Evolutionary conservation across 192 early-diverging fungal genomes (phyloP).

Genomic region (Allomyces javanicus): DNA sequence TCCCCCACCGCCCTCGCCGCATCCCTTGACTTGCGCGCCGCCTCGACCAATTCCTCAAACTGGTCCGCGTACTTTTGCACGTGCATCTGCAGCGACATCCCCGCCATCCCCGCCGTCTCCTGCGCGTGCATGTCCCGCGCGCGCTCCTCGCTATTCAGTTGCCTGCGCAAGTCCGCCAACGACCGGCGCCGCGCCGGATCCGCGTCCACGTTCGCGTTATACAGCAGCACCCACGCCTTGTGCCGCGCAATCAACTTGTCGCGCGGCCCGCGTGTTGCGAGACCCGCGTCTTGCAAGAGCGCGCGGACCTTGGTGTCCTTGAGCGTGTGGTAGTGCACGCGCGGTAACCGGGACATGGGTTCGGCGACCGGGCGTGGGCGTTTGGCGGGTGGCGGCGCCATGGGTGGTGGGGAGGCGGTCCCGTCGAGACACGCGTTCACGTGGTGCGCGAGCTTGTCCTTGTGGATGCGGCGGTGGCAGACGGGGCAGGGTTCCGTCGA

Average conservation of each 20-base stretch:
- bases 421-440: not conserved
- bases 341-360: not conserved
- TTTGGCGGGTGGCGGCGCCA: too few relatives aligned
- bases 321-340: not conserved
- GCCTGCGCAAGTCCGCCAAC: not conserved
- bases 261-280: not conserved
- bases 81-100: not conserved
- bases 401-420: not conserved
- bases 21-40: too few relatives aligned
- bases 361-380: too few relatives aligned
- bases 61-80: too few relatives aligned
- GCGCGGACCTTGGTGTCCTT: not conserved
- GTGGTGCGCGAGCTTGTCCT: not conserved
- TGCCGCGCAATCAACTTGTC: not conserved
- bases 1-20: too few relatives aligned
- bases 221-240: not conserved
- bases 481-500: not conserved
- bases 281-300: not conserved
- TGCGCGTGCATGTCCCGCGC: not conserved
- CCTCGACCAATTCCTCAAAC: too few relatives aligned
- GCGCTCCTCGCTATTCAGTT: not conserved
- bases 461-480: not conserved
- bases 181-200: not conserved
- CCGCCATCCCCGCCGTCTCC: not conserved
- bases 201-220: not conserved